Evolutionary conservation across 768 basidiomycete species (phyloP).

Genomic region (Termitomyces sp.): DNA sequence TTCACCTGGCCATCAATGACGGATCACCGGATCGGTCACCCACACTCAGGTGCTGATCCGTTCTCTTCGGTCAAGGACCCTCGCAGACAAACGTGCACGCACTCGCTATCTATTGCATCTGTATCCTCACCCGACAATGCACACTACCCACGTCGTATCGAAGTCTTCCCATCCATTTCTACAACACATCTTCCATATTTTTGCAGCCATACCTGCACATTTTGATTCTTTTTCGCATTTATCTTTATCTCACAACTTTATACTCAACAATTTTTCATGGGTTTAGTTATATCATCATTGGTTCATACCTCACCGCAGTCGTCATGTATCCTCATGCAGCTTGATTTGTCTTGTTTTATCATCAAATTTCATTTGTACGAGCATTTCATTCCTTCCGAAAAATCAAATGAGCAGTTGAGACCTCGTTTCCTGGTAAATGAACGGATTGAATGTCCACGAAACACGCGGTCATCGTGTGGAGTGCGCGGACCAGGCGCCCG

Average conservation of each 20-base stretch:
- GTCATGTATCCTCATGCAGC: slow-evolving; percentile 7
- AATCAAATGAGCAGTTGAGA: not conserved
- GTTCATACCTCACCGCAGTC: slow-evolving; percentile 6
- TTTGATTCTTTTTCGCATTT: slow-evolving; percentile 4
- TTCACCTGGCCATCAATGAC: not conserved
- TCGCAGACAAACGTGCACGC: slow-evolving; percentile 2
- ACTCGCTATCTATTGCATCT: slow-evolving; percentile 11
- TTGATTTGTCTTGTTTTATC: slow-evolving; percentile 11
- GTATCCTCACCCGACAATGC: slow-evolving; percentile 12
- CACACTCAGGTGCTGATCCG: not conserved
- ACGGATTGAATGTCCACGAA: not conserved
- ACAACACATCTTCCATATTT: not conserved
- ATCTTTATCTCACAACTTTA: slow-evolving; percentile 5
- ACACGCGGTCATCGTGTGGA: not conserved
- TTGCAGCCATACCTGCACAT: slow-evolving; percentile 5
- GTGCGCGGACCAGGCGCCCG: not conserved
- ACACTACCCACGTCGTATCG: slow-evolving; percentile 6
- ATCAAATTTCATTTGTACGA: slow-evolving; percentile 5
- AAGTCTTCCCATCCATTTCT: not conserved
- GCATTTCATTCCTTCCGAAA: not conserved
- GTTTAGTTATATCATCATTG: slow-evolving; percentile 4
- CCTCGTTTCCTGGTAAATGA: not conserved
- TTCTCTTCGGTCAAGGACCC: slow-evolving; percentile 4
- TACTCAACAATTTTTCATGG: not conserved
- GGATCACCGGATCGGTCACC: not conserved